Base-by-base conservation (phyloP, 768 basidiomycete species). In the Inosperma sp. region DNA sequence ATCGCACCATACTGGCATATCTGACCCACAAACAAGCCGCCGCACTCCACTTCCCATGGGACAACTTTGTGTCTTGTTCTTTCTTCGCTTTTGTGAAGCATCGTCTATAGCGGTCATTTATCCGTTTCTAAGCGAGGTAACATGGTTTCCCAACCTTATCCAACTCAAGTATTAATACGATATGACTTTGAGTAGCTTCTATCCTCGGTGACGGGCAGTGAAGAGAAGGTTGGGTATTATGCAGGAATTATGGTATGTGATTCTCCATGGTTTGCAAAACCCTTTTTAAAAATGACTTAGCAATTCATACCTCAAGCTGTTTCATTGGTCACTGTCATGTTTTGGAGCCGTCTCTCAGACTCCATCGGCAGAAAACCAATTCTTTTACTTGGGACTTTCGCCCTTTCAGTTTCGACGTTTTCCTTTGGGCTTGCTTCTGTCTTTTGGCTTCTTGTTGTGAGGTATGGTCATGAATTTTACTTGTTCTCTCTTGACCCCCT, bases 291-390 rank as follows among this genome's bases (percentile, higher is more conserved):
- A 48, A 39, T 17, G 13, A 7, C 9, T 8, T 29, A 84, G 83
- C 77, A 82, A 66, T 82, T 81, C 0, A 63, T 79, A 9, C 84
- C 82, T 57, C 83, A 80, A 48, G 69, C 77, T 4, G 73, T 80
- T 0, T 78, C 83, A 53, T 78, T 82, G 0, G 58, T 79, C 29
- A 80, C 78, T 1, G 78, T 82, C 17, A 65, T 84, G 31, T 76
- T 82, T 53, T 84, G 83, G 83, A 80, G 79, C 56, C 76, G 80
- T 2, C 47, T 80, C 7, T 84, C 83, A 8, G 83, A 85, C 50
- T 70, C 72, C 35, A 66, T 84, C 41, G 83, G 83, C 10, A 74
- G 83, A 25, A 83, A 79, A 55, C 83, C 83, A 0, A 73, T 85
- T 10, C 72, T 85, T 47, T 62, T 84, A 42, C 70, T 64, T 1